Evolutionary conservation across 2,329 filamentous ascomycete genomes (phyloP).

Genomic region (Diaporthe ilicicola): DNA sequence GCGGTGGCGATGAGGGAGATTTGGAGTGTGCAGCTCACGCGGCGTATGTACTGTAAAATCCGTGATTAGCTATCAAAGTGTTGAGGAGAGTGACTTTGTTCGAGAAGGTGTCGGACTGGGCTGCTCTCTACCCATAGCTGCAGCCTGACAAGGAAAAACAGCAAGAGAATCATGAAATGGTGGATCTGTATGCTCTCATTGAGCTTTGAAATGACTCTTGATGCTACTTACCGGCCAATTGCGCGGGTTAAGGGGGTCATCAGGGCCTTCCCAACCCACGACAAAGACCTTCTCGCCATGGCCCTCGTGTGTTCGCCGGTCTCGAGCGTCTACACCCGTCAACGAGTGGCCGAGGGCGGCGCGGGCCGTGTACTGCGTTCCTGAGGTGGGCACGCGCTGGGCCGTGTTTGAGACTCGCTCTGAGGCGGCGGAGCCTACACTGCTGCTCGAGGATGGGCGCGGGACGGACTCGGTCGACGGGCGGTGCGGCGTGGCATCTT

Average conservation of each 20-base stretch:
- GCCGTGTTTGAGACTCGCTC: background rate
- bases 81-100: background rate
- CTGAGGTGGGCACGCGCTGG: slow-evolving; percentile 29
- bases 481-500: background rate
- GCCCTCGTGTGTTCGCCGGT: slow-evolving; percentile 38
- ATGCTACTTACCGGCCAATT: slow-evolving; percentile 42
- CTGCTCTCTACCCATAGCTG: background rate
- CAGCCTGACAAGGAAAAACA: background rate
- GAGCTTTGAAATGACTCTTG: background rate
- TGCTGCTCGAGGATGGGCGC: background rate
- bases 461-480: background rate
- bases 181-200: no score
- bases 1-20: slow-evolving; percentile 58
- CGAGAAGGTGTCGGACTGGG: no score
- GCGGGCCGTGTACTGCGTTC: slow-evolving; percentile 34
- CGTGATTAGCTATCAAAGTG: background rate
- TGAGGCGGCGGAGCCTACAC: background rate
- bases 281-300: slow-evolving; percentile 43
- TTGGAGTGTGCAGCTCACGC: slow-evolving; percentile 49
- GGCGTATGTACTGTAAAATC: slow-evolving; percentile 32
- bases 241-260: slow-evolving; percentile 48
- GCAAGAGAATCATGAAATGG: background rate
- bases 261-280: slow-evolving; percentile 48
- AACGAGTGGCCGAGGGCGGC: slow-evolving; percentile 41
- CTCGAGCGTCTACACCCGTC: slow-evolving; percentile 42